Base-by-base conservation (phyloP, 345 rosid species). In the Conringia planisiliqua region DNA sequence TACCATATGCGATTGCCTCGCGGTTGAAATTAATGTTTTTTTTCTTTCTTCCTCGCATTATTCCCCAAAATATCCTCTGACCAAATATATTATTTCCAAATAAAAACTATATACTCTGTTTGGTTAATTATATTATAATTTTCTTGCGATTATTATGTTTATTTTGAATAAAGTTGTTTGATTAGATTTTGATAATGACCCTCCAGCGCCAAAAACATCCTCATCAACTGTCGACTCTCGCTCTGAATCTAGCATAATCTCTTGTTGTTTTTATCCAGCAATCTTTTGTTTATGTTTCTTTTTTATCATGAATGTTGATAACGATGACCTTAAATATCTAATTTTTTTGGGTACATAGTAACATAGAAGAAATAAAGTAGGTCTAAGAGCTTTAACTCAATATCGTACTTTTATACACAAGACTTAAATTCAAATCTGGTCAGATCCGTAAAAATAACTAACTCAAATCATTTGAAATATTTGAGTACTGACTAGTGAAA, bases 21-120 rank as follows among this genome's bases (percentile, higher is more conserved):
- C 79, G 65, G 65, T 76, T 54, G 66, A 70, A 64, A 18, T 77
- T 70, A 77, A 77, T 77, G 76, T 63, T 62, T 35, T 60, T 44
- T 48, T 57, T 33, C 4, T 61, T 42, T 20, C 20, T 33, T 55
- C 2, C 32, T 52, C 32, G 26, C 14, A 26, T 40, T 62, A 43
- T 57, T 70, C 54, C 54, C 43, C 8, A 36, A 70, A 63, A 35
- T 70, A 55, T 52, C n/a, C 35, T 59, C 36, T 27, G 6, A 62
- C 33, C 26, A 26, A 56, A 70, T 76, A 54, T 70, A 30, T 68
- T 60, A 36, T 68, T 67, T 60, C 79, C 73, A 50, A 66, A 57
- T 2, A 1, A 7, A 24, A 43, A 6, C 22, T 13, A 1, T 32
- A 42, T 38, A 12, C 40, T 10, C 17, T 38, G 39, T 50, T 30